A percentile compares a stretch with the other conserved stretches of the same genome.
Evolutionary conservation across 176 grass and related monocot genomes (phyloP).

Genomic region (Carex kokanica): DNA sequence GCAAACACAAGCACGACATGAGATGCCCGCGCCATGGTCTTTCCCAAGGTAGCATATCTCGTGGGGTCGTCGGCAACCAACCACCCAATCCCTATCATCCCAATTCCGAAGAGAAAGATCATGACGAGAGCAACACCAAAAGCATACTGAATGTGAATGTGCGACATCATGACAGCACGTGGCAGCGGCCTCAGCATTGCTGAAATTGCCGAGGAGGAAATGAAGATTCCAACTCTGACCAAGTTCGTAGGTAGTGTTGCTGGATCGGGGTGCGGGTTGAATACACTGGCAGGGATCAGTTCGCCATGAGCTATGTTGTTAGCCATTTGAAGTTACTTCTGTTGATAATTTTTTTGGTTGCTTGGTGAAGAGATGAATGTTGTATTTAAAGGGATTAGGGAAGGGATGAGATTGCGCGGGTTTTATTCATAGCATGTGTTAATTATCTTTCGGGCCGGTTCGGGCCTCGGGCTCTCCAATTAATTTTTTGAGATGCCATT

Average conservation of each 20-base stretch:
- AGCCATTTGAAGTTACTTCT: neutral
- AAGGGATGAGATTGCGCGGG: no score
- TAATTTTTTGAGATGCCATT: no score
- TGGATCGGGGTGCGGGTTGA: neutral
- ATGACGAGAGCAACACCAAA: neutral
- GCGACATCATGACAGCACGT: neutral
- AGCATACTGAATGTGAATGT: neutral
- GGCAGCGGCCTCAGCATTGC: neutral
- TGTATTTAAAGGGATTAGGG: no score
- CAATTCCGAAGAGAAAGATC: neutral
- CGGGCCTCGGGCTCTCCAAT: no score
- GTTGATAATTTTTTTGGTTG: neutral
- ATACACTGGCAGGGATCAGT: neutral
- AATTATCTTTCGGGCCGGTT: no score
- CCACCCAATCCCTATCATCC: constrained; percentile 5
- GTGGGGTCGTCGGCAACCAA: neutral
- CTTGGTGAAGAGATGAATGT: no score
- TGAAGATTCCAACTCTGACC: neutral
- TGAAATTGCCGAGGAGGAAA: neutral
- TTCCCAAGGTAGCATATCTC: neutral
- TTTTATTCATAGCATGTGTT: no score
- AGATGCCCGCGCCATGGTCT: neutral
- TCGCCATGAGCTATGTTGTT: neutral
- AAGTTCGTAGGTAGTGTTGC: neutral
- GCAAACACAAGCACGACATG: neutral